Evolutionary conservation across 805 yeast genomes (phyloP), one percentile per base, ranked within the genome.

Genomic region (Kazachstania psychrophila): DNA sequence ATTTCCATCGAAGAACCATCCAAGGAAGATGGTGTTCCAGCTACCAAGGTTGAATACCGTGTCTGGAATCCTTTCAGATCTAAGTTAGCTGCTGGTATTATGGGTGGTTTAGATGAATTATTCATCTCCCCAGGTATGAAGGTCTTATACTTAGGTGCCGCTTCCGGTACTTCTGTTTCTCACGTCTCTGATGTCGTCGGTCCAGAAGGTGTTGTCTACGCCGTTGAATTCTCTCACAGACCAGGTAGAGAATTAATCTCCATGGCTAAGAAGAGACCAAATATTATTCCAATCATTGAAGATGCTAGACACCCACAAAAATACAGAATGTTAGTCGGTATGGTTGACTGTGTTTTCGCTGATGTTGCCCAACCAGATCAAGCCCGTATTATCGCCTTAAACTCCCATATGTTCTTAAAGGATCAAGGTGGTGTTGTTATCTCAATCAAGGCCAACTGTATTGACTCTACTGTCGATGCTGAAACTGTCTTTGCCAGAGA

Each of bases 11-110:
- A 92, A 64, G 96, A 84, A 62, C 95, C 96, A 49, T 75, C 89
- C 40, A 76, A 71, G 56, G 94, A 82, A 60, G 94, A 82, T 58
- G 82, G 81, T 59, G 84, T 79, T 41, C 84, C 92, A 51, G 78
- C 92, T 49, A 87, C 96, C 59, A 92, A 92, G 74, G 75, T 79
- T 44, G 98, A 92, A 73, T 92, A 92, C 79, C 88, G 98, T 77
- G 98, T 92, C 52, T 92, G 98, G 98, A 92, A 92, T 70, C 98
- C 98, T 47, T 92, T 92, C 83, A 83, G 98, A 79, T 89, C 97
- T 42, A 92, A 92, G 77, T 73, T 92, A 71, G 98, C 98, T 63
- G 98, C 98, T 46, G 98, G 98, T 83, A 85, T 92, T 52, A 84
- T 92, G 86, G 98, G 98, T 70, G 98, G 98, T 82, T 70, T 92